Conservation (phyloP, 1,284 basidiomycete species). For the Ustilago hordei region DNA sequence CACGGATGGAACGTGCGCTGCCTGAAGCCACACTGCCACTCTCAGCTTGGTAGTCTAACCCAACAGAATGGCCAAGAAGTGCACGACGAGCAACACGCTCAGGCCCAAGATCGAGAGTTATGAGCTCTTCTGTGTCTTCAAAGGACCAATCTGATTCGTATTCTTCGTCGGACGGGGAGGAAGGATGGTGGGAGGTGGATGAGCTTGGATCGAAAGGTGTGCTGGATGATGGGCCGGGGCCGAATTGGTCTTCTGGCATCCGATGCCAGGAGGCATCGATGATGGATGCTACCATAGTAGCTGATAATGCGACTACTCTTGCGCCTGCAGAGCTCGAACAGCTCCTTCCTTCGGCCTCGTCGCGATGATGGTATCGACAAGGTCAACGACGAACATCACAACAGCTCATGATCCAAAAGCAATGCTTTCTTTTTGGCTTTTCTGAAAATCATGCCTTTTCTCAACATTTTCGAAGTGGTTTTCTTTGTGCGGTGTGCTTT, state of each 20-base stretch:
- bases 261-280: conserved; percentile 37
- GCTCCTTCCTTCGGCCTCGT: not conserved
- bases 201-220: conserved; percentile 28
- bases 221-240: not conserved
- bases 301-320: not conserved
- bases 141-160: conserved; percentile 37
- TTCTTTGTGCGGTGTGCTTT: not conserved
- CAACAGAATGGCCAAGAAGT: conserved; percentile 27
- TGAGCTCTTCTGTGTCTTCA: conserved; percentile 31
- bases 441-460: not conserved
- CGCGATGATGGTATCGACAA: conserved; percentile 4
- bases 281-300: conserved; percentile 19
- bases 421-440: not conserved
- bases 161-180: conserved; percentile 4
- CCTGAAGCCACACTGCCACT: not conserved
- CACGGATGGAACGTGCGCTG: conserved; percentile 10
- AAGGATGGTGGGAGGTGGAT: not conserved
- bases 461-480: conserved; percentile 4
- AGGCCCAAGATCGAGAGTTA: conserved; percentile 40
- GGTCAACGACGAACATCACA: not conserved
- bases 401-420: conserved; percentile 4
- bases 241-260: conserved; percentile 24
- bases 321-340: not conserved
- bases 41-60: conserved; percentile 11
- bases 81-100: conserved; percentile 30